phyloP scores from a whole-genome alignment of 148 eudicot genomes.

The Camellia japonica region DNA sequence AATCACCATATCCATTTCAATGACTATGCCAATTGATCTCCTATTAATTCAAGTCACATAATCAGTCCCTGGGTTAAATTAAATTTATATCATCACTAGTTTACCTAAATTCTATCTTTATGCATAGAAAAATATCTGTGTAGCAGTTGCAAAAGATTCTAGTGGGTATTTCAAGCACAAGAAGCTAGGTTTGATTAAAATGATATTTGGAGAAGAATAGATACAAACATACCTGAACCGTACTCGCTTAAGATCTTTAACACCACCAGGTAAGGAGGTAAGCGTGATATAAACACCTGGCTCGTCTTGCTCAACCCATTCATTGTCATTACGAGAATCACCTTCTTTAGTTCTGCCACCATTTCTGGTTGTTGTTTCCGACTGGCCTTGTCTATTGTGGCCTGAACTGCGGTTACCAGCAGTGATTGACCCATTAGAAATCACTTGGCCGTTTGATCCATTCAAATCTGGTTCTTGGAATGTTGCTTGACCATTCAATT shows the following conservation, averaged over 20 bases:
- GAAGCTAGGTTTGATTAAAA: neutral
- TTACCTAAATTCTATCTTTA: neutral
- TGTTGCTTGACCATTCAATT: constrained; percentile 40
- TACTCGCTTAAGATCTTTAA: constrained; percentile 88
- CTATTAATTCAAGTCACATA: neutral
- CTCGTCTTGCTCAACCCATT: constrained; percentile 98
- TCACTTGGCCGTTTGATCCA: constrained; percentile 43
- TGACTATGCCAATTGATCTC: neutral
- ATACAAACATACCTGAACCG: constrained; percentile 73
- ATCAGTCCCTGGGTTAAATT: neutral
- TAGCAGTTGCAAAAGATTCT: neutral
- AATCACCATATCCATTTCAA: neutral
- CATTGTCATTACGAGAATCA: constrained; percentile 59
- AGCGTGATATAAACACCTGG: constrained; percentile 95
- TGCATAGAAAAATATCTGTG: neutral
- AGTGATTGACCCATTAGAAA: constrained; percentile 59
- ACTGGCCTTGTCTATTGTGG: constrained; percentile 44
- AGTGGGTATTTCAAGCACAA: constrained; percentile 7
- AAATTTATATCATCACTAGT: neutral
- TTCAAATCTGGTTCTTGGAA: constrained; percentile 52
- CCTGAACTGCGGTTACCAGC: constrained; percentile 49
- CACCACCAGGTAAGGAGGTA: constrained; percentile 82
- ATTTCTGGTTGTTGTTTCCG: constrained; percentile 56
- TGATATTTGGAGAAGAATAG: constrained; percentile 13
- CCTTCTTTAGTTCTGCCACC: constrained; percentile 61